Conservation (phyloP, 495 filamentous ascomycete species). For the Penicillium mononematosum region DNA sequence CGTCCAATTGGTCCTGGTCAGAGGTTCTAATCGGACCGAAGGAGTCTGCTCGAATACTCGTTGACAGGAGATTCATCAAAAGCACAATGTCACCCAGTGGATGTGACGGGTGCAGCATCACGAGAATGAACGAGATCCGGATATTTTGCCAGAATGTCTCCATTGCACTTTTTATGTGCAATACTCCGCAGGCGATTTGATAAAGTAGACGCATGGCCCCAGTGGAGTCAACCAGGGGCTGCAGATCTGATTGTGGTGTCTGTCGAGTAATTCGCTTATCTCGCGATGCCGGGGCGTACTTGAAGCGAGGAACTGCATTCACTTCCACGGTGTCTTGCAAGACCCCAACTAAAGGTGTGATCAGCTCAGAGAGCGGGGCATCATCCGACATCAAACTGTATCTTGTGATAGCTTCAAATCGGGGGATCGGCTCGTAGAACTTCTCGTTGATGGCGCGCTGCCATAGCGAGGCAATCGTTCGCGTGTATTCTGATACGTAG, state of each 20-base stretch:
- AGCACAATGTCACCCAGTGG: slow-evolving; percentile 59
- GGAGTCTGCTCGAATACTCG: slow-evolving; percentile 54
- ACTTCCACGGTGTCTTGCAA: slow-evolving; percentile 57
- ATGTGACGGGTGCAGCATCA: slow-evolving; percentile 59
- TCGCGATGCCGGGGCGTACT: slow-evolving; percentile 43
- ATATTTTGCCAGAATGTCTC: slow-evolving; percentile 60
- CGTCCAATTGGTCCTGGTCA: slow-evolving; percentile 50
- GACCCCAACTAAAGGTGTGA: slow-evolving; percentile 52
- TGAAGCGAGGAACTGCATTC: slow-evolving; percentile 54
- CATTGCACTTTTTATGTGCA: slow-evolving; percentile 40
- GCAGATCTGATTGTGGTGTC: slow-evolving; percentile 48
- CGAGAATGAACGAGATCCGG: slow-evolving; percentile 60
- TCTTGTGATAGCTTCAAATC: slow-evolving; percentile 56
- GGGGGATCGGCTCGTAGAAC: slow-evolving; percentile 56
- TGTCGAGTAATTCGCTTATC: slow-evolving; percentile 39
- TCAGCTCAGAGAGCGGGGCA: slow-evolving; percentile 45
- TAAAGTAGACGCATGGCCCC: slow-evolving; percentile 59
- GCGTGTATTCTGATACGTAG: slow-evolving; percentile 53
- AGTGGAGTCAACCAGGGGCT: slow-evolving; percentile 52
- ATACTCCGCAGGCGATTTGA: slow-evolving; percentile 52
- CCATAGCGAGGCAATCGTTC: slow-evolving; percentile 59
- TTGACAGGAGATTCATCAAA: slow-evolving; percentile 56
- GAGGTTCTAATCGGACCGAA: slow-evolving; percentile 60
- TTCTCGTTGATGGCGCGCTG: slow-evolving; percentile 58
- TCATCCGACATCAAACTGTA: slow-evolving; percentile 54